Evolutionary conservation across 208 protist species (phyloP).

Genomic region (Trypanosoma mega): DNA sequence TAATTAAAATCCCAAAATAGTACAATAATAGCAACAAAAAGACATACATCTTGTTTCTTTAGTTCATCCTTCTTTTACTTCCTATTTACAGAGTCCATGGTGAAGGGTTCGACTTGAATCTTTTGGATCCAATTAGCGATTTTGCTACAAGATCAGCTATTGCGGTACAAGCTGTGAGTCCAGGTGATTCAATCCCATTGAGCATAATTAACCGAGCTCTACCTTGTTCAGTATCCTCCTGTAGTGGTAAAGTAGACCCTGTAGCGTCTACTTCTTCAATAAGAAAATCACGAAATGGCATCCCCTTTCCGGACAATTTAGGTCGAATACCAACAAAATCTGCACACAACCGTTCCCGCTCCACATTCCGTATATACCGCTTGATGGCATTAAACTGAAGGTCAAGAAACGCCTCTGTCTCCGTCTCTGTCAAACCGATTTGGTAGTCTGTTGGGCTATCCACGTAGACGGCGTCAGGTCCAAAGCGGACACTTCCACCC

Average conservation of each 20-base stretch:
- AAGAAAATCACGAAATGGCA: conserved; percentile 44
- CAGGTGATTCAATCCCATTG: conserved; percentile 47
- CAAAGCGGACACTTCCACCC: conserved; percentile 37
- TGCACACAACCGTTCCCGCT: conserved; percentile 20
- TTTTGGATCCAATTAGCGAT: conserved; percentile 15
- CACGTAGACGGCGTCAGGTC: conserved; percentile 33
- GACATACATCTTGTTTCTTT: no score
- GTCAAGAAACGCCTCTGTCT: conserved; percentile 33
- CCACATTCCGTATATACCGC: conserved; percentile 32
- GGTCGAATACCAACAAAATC: conserved; percentile 45
- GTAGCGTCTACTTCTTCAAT: conserved; percentile 27
- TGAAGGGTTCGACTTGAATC: conserved; percentile 5
- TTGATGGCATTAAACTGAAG: conserved; percentile 27
- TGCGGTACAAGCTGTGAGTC: conserved; percentile 36
- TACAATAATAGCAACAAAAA: no score
- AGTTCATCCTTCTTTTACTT: background rate
- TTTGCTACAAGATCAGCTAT: conserved; percentile 38
- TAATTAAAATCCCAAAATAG: no score
- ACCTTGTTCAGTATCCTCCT: background rate
- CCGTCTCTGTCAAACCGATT: conserved; percentile 6
- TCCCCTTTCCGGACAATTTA: conserved; percentile 31
- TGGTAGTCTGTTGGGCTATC: conserved; percentile 22
- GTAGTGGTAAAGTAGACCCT: background rate
- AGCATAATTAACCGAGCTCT: conserved; percentile 27
- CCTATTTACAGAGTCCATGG: conserved; percentile 20